Evolutionary conservation across 148 eudicot genomes (phyloP), one percentile per base, ranked within the genome.

Genomic region (Polygonum aviculare): DNA sequence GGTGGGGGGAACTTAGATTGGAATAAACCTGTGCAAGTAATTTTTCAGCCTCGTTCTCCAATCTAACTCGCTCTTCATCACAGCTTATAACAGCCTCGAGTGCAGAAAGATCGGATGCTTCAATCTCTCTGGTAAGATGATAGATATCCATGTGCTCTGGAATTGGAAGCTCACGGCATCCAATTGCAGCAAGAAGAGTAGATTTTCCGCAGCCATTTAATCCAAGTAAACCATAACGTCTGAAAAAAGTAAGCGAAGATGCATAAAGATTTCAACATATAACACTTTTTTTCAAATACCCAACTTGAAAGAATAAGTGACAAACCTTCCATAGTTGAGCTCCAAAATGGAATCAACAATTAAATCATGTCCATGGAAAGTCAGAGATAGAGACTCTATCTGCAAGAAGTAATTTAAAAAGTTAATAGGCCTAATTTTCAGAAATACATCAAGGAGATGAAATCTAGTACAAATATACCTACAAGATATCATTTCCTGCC

Each of bases 141-240:
- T 78, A 91, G 74, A 95, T 95, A 86, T 95, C 98, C 98, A 95
- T 95, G 85, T 95, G 98, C 12, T 90, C 97, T 3, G 98, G 98
- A 76, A 95, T 92, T 0, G 98, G 98, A 81, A 95, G 92, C 82
- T 95, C 98, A 38, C 98, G 96, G 54, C 76, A 62, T 39, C 98
- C 98, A 65, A 95, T 92, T 31, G 98, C 77, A 73, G 94, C 63
- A 75, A 95, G 98, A 81, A 95, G 94, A 26, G 98, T 95, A 60
- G 97, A 95, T 82, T 95, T 95, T 78, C 98, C 98, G 57, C 98
- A 95, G 35, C 98, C 98, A 88, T 95, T 95, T 74, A 95, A 78
- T 57, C 98, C 98, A 83, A 95, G 94, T 81, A 95, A 80, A 79
- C 98, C 98, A 82, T 95, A 95, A 31, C 98, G 98, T 78, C 98